A percentile compares a stretch with the other conserved stretches of the same genome.
Conservation (phyloP, 2,329 filamentous ascomycete genomes). For the Diaporthe capsici region DNA sequence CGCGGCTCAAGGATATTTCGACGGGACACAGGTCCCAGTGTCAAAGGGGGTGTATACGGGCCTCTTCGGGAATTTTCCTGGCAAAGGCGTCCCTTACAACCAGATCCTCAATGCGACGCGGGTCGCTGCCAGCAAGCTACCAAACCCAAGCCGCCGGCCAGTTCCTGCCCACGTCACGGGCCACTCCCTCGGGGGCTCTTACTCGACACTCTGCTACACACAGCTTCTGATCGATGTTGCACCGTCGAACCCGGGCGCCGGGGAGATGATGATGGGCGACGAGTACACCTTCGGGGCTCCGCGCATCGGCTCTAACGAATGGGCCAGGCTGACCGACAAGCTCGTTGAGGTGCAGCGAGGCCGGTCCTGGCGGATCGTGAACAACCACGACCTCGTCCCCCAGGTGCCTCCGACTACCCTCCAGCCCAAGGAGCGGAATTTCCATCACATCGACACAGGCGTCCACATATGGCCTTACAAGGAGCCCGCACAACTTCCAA, state of each 20-base stretch:
- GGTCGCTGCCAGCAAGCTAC: background rate
- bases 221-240: conserved; percentile 1
- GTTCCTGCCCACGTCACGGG: conserved; percentile 8
- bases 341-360: background rate
- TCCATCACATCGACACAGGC: background rate
- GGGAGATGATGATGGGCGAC: background rate
- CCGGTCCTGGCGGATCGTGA: background rate
- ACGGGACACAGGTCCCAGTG: background rate
- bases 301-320: conserved; percentile 1
- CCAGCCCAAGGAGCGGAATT: background rate
- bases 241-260: background rate
- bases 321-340: background rate
- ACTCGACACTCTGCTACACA: conserved; percentile 7
- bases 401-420: background rate
- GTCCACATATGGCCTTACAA: background rate
- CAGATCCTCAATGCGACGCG: background rate
- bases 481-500: background rate
- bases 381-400: conserved; percentile 9
- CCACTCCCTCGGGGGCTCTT: conserved; percentile 4
- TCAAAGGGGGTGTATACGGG: conserved; percentile 1
- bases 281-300: conserved; percentile 15
- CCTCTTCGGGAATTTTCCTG: background rate
- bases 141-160: background rate
- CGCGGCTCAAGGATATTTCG: background rate
- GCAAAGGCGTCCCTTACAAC: background rate